Base-by-base conservation (phyloP, 768 basidiomycete genomes). In the Panaeolus cyanescens region DNA sequence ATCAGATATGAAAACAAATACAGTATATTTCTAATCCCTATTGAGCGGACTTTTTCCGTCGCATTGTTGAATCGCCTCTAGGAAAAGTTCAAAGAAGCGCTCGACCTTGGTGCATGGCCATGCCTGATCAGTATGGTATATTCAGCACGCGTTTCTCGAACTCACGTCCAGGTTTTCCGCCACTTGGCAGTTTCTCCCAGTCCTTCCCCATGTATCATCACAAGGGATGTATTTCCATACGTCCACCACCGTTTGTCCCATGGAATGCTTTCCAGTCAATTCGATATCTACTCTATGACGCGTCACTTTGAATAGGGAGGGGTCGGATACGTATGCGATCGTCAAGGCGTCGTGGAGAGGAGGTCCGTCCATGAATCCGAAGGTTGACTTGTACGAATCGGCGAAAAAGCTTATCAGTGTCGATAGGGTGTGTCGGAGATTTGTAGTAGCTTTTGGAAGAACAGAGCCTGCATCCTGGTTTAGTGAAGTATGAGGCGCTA, bases 281-380 rank as follows among this genome's bases (percentile, higher is more conserved):
- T 96, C 94, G n/a, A 92, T 82, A 63, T 96, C 94, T 0, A 95
- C 93, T 45, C 90, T 81, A 70, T 88, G 85, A n/a, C 93, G 79
- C 54, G 71, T 82, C 32, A 76, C 75, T 22, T 71, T 71, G 72
- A 95, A 94, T 1, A 94, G 65, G 4, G 85, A 80, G 0, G 92
- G 92, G n/a, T 74, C 72, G 1, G 86, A 83, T 33, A 94, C 78
- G 62, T 91, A 95, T 9, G 87, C 90, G 50, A 95, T 78, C 0
- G 94, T 92, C 33, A 96, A 79, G 0, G 92, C 86, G 67, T 96
- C 95, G 64, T 96, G 95, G 2, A 95, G 78, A 2, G 95, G 95
- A 5, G 95, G 95, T 0, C 93, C 94, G 32, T 90, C 81, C n/a
- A 80, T 71, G 71, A 96, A 96, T n/a, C 85, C 86, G 64, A 93